Conservation (phyloP, 345 rosid species). For the Durio zibethinus region DNA sequence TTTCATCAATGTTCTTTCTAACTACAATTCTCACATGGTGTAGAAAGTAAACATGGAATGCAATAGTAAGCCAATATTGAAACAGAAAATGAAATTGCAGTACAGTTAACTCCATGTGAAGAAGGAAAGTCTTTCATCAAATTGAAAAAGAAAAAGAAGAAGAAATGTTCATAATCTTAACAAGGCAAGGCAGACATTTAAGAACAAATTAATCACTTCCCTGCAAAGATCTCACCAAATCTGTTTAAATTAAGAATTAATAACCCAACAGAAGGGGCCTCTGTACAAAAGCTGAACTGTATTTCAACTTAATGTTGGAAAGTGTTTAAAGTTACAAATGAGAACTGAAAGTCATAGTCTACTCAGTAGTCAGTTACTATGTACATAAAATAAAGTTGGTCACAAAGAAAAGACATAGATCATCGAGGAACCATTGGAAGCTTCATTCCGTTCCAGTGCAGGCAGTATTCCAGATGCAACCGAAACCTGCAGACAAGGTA, state of each 20-base stretch:
- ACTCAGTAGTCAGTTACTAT: neutral
- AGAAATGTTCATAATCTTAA: neutral
- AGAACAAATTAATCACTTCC: neutral
- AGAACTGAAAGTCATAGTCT: neutral
- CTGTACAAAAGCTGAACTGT: neutral
- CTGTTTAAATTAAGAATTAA: neutral
- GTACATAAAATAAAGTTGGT: neutral
- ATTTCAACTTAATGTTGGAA: too few species aligned
- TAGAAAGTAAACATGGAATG: neutral
- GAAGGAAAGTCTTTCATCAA: neutral
- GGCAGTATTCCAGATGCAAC: neutral
- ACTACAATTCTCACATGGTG: neutral
- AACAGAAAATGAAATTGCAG: neutral
- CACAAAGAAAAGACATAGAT: neutral
- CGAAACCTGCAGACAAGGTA: conserved; percentile 7
- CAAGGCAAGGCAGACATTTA: conserved; percentile 3
- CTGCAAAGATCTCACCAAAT: conserved; percentile 4
- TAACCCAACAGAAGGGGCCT: neutral
- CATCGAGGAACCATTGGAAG: neutral
- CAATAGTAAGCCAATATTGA: neutral
- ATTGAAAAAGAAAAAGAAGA: neutral
- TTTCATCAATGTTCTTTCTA: neutral
- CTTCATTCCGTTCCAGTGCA: neutral
- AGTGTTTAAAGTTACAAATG: neutral
- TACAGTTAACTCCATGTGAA: neutral